These are phyloP conservation scores for Debaryomyces robertsiae DNA, from an alignment of 1,139 yeast species.

Conservation along the genomic window DNA sequence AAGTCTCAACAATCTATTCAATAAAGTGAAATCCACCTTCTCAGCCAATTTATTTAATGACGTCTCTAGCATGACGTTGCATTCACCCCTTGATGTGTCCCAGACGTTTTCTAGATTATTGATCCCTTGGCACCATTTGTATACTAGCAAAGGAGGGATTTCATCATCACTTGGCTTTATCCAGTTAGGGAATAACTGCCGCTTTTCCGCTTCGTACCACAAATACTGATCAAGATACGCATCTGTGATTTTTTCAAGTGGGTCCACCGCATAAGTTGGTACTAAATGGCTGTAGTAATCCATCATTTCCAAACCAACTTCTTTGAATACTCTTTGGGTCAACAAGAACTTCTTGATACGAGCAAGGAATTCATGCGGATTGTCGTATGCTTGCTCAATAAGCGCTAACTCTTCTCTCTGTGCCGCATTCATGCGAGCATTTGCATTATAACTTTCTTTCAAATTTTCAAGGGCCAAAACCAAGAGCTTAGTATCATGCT, in stretches of 20 bases:
- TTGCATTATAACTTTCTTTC: constrained; percentile 82
- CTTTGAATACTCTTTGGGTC: constrained; percentile 92
- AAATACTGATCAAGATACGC: constrained; percentile 94
- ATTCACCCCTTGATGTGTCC: constrained; percentile 74
- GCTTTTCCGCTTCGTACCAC: constrained; percentile 93
- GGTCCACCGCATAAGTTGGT: constrained; percentile 88
- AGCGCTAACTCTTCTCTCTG: constrained; percentile 92
- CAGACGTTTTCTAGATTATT: constrained; percentile 79
- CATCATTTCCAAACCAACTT: constrained; percentile 86
- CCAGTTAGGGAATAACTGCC: constrained; percentile 93
- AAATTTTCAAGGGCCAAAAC: constrained; percentile 87
- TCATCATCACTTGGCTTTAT: constrained; percentile 93
- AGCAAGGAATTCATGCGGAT: constrained; percentile 89
- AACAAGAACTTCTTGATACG: constrained; percentile 80
- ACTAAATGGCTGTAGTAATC: constrained; percentile 83
- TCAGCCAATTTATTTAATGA: constrained; percentile 72
- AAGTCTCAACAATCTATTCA: constrained; percentile 78
- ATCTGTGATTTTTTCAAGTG: constrained; percentile 92
- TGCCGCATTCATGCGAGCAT: constrained; percentile 77
- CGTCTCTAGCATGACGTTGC: constrained; percentile 84
- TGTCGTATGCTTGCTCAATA: constrained; percentile 95
- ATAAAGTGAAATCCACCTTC: constrained; percentile 82
- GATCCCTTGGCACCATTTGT: constrained; percentile 96
- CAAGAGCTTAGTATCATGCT: constrained; percentile 88
- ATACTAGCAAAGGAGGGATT: constrained; percentile 86